Evolutionary conservation across 371 early-diverging fungal species (phyloP).

Genomic region (Syncephalis plumigaleata): DNA sequence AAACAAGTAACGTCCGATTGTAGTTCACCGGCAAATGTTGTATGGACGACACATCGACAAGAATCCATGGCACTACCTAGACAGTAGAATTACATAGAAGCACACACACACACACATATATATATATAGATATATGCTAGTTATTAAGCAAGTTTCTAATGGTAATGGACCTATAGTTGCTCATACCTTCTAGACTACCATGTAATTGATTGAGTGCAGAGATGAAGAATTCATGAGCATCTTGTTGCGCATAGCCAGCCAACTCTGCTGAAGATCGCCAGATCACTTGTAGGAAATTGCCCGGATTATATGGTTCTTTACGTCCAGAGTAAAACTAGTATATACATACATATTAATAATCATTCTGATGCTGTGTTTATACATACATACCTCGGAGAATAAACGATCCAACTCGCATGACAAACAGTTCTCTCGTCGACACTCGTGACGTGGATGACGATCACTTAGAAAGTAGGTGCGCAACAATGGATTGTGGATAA

Average conservation of each 20-base stretch:
- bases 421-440: slow-evolving; percentile 57
- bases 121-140: too few species aligned
- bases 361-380: not conserved
- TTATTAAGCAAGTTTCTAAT: too few species aligned
- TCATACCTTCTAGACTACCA: slow-evolving; percentile 19
- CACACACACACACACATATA: too few species aligned
- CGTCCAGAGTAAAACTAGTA: slow-evolving; percentile 47
- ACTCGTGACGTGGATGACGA: slow-evolving; percentile 49
- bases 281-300: slow-evolving; percentile 63
- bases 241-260: slow-evolving; percentile 90
- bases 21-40: slow-evolving; percentile 75
- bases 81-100: too few species aligned
- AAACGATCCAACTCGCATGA: slow-evolving; percentile 82
- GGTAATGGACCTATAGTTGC: not conserved
- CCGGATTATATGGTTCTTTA: slow-evolving; percentile 63
- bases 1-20: slow-evolving; percentile 79
- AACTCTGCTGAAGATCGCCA: slow-evolving; percentile 77
- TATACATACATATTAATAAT: not conserved
- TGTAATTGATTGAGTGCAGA: slow-evolving; percentile 77
- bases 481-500: slow-evolving; percentile 80
- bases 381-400: slow-evolving; percentile 35
- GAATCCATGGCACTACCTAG: slow-evolving; percentile 15
- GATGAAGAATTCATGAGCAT: slow-evolving; percentile 93
- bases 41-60: slow-evolving; percentile 80
- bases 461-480: slow-evolving; percentile 76